Evolutionary conservation across 164 flowering plant genomes (phyloP), one percentile per base, ranked within the genome.

Genomic region (Warburgia ugandensis): DNA sequence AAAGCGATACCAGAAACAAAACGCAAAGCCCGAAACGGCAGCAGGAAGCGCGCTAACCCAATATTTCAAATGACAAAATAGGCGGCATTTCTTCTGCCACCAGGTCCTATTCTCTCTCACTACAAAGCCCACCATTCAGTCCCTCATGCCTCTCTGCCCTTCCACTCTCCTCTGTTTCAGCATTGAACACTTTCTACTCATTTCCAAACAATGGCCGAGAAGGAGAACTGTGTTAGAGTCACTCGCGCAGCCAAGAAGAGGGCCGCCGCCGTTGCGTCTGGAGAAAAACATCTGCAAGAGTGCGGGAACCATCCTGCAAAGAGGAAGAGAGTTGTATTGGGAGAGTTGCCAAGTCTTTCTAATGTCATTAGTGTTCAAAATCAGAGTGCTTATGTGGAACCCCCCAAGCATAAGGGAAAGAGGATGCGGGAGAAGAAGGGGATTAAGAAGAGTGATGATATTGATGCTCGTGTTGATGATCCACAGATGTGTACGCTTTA

Each of bases 291-390:
- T 21, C 41, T 2, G n/a, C 43, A 54, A 27, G 38, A 19, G n/a
- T n/a, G n/a, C 13, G 56, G 16, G 28, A n/a, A 11, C 13, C 52
- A 56, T 5, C 26, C 19, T n/a, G 17, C 49, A 6, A 46, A 39
- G 6, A 78, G 73, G 67, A 71, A 66, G 40, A 64, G 81, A 22
- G 79, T 69, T 11, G 75, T 62, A 5, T 58, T 82, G 23, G 81
- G 79, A 5, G 83, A 82, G 45, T 56, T 82, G 48, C 60, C 76
- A 10, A 78, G 75, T 61, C 27, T 52, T 5, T 11, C 42, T 43
- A 63, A 32, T 32, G 12, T 46, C 48, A 5, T 13, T 7, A 48
- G 30, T 17, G 12, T 40, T 25, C 59, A 51, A 44, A 46, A 57
- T 32, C 65, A 31, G 12, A 6, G 12, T 31, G 35, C 12, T 31